Evolutionary conservation across 225 moss, liverwort and hornwort genomes (phyloP).

Genomic region (Thuidium tamariscinum): DNA sequence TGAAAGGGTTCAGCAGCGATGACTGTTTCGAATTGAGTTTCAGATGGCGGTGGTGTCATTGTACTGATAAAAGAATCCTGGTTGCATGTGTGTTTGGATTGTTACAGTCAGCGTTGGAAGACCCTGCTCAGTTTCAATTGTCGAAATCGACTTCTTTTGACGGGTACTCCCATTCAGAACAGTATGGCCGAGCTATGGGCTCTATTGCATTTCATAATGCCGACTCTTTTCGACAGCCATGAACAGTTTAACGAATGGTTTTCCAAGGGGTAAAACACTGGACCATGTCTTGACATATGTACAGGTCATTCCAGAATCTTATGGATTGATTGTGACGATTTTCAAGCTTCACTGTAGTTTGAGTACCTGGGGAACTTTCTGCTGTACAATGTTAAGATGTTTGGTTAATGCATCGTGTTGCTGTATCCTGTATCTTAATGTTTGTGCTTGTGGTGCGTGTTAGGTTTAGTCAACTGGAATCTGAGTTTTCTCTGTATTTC

Average conservation of each 20-base stretch:
- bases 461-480: neutral
- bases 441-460: neutral
- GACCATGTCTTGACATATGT: neutral
- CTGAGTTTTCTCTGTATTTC: neutral
- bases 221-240: slow-evolving; percentile 98
- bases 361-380: neutral
- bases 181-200: slow-evolving; percentile 99
- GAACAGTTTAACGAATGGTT: slow-evolving; percentile 99
- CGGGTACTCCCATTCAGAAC: slow-evolving; percentile 97
- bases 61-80: neutral
- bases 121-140: slow-evolving; percentile 95
- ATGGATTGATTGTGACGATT: neutral
- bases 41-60: neutral
- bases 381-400: neutral
- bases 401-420: neutral
- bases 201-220: slow-evolving; percentile 97
- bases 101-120: slow-evolving; percentile 87
- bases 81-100: neutral
- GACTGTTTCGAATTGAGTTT: neutral
- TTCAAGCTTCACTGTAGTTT: neutral
- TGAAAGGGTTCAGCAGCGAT: neutral
- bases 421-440: neutral
- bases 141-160: slow-evolving; percentile 87
- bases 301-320: neutral
- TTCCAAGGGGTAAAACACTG: slow-evolving; percentile 67